Conservation (phyloP, 495 filamentous ascomycete genomes). For the Entonaema liquescens region DNA sequence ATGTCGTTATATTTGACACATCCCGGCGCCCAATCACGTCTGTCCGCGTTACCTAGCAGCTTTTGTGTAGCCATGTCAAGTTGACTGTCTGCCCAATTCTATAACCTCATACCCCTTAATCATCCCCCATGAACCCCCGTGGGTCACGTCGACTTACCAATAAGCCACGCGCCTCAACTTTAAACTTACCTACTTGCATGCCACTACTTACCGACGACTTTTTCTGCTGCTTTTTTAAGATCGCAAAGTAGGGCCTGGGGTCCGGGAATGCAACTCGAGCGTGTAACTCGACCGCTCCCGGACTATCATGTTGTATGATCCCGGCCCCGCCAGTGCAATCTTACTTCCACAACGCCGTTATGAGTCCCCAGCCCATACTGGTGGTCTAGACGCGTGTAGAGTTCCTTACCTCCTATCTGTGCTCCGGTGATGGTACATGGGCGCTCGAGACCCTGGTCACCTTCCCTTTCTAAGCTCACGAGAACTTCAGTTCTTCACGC, state of each 20-base stretch:
- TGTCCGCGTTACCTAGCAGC: constrained; percentile 28
- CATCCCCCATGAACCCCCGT: constrained; percentile 6
- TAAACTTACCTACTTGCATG: constrained; percentile 12
- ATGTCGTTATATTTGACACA: constrained; percentile 27
- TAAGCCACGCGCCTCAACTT: constrained; percentile 33
- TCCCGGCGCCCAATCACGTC: constrained; percentile 25
- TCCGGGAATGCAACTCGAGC: constrained; percentile 34
- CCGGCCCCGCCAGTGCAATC: constrained; percentile 19
- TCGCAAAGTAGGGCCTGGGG: constrained; percentile 31
- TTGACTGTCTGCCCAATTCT: constrained; percentile 17
- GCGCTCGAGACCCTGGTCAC: constrained; percentile 37
- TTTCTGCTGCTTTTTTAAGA: constrained; percentile 4
- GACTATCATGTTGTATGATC: constrained; percentile 9
- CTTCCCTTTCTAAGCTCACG: constrained; percentile 41
- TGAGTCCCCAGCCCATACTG: constrained; percentile 16
- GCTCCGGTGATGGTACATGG: constrained; percentile 34
- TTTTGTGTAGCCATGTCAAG: constrained; percentile 9
- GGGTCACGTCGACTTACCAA: constrained; percentile 34
- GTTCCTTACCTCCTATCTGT: constrained; percentile 19
- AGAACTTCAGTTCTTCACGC: constrained; percentile 37
- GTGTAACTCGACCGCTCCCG: constrained; percentile 31
- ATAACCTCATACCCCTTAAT: constrained; percentile 33
- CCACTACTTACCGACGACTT: not conserved
- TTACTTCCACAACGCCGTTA: constrained; percentile 14
- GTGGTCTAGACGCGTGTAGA: constrained; percentile 39